These are phyloP conservation scores for Boletus rubropictus DNA, from an alignment of 768 basidiomycete genomes.

Conservation along the genomic window DNA sequence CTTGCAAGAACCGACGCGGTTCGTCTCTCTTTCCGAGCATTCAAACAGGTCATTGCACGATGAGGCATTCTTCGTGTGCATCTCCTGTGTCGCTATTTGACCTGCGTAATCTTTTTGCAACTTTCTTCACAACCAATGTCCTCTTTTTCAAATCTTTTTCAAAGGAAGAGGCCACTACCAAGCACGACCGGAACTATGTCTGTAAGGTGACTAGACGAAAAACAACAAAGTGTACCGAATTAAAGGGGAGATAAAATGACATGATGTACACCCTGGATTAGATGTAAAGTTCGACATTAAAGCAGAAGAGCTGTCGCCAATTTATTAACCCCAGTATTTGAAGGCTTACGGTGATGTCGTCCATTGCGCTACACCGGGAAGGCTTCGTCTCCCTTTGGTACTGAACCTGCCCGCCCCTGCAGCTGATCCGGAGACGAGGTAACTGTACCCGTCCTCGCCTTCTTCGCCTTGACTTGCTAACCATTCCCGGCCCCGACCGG, in stretches of 20 bases:
- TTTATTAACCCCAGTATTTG: not conserved
- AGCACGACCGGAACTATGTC: no score
- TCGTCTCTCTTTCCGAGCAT: no score
- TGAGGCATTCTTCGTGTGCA: no score
- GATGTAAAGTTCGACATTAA: constrained; percentile 4
- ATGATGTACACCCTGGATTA: constrained; percentile 12
- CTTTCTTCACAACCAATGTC: no score
- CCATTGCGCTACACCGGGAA: constrained; percentile 32
- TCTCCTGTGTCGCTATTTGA: no score
- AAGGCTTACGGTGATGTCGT: constrained; percentile 20
- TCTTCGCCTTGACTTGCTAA: constrained; percentile 24
- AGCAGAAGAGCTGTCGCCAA: not conserved
- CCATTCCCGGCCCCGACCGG: constrained; percentile 23
- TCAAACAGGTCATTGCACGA: no score
- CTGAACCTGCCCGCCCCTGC: constrained; percentile 11
- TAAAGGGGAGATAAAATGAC: not conserved
- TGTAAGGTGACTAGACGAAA: not conserved
- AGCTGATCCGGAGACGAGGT: constrained; percentile 21
- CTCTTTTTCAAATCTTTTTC: no score
- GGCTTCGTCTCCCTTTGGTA: constrained; percentile 28
- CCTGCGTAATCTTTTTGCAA: no score
- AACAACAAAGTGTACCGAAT: constrained; percentile 4
- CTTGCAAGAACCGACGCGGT: no score
- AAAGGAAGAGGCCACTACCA: no score
- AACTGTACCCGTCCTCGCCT: constrained; percentile 25